Base-by-base conservation (phyloP, 257 asterid genomes). In the Gentiana straminea region DNA sequence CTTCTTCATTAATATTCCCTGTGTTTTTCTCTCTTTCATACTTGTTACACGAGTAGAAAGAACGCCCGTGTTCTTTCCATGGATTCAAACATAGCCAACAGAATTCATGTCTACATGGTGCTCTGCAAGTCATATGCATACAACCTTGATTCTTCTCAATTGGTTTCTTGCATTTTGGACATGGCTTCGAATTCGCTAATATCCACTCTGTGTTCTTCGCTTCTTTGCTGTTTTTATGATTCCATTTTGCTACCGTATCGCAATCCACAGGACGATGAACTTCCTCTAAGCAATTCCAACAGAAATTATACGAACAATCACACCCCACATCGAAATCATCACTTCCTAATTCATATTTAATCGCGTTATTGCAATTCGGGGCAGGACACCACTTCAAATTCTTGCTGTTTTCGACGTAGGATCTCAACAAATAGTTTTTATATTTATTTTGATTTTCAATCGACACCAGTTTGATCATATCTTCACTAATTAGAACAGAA, bases 231-330 rank as follows among this genome's bases (percentile, higher is more conserved):
- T 58, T 58, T 8, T 5, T 52, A 1, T 0, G 0, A 4, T 6
- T 58, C 70, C 70, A 65, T 13, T 52, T 58, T 4, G 33, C 4
- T 34, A 58, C 52, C 8, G 7, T 57, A 5, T 51, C 37, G 11
- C 70, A 65, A 44, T 65, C 45, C 55, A 58, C 57, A 13, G 70
- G 70, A 1, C 54, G 60, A 59, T 65, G 70, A 58, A 11, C 38
- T 34, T 64, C 69, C 35, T 57, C 63, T 48, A 41, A 11, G 62
- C 69, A 64, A 41, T 57, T 64, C 69, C 69, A 64, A 41, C 69
- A 57, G 13, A 64, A 64, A 3, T 36, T 38, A 5, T 56, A 35
- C 13, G 65, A 58, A 52, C 70, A 65, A 39, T 45, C 70, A 32
- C 70, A 65, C 8, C 35, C 11, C 4, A 65, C 65, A 3, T 32